Base-by-base conservation (phyloP, 2,329 filamentous ascomycete genomes). In the Fonsecaea monophora region DNA sequence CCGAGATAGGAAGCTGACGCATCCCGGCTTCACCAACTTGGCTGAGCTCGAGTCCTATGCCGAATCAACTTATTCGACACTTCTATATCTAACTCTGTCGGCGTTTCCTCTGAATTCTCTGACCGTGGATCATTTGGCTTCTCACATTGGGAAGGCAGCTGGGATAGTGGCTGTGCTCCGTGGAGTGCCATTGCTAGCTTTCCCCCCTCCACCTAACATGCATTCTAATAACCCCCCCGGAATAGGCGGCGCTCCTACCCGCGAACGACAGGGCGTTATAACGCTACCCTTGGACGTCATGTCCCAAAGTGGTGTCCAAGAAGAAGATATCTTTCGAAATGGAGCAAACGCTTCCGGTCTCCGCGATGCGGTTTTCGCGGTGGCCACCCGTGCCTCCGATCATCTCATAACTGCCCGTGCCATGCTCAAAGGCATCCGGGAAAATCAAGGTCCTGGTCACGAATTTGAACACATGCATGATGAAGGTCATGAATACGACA, bases 351-450 rank as follows among this genome's bases (percentile, higher is more conserved):
- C 94, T 0, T 83, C 87, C 0, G 94, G 94, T 0, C 83, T 98
- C 18, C 89, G 91, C 68, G 94, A 99, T 78, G 94, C 94, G 3
- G 88, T 98, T 0, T 99, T 98, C 78, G 86, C 88, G 3, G 92
- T 99, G 13, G 95, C 95, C 0, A 99, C 95, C 0, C 87, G 94
- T 42, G 95, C 95, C 6, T 96, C 96, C 75, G 95, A 99, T 77
- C 95, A 99, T 78, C 83, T 99, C 38, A 96, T 97, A 72, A 98
- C 94, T 0, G 94, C 91, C 1, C 85, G 93, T 66, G 92, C 97
- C 77, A 97, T 99, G 93, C 79, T 98, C 67, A 89, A 88, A 74
- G 92, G 91, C 73, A 81, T 97, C 21, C 87, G 87, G 62, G 88
- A 87, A 3, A 92, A 93, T 1, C 81, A 90, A 72, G 89, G 88